Conservation (phyloP, 176 grass and related monocot genomes). For the Bolboschoenus planiculmis region DNA sequence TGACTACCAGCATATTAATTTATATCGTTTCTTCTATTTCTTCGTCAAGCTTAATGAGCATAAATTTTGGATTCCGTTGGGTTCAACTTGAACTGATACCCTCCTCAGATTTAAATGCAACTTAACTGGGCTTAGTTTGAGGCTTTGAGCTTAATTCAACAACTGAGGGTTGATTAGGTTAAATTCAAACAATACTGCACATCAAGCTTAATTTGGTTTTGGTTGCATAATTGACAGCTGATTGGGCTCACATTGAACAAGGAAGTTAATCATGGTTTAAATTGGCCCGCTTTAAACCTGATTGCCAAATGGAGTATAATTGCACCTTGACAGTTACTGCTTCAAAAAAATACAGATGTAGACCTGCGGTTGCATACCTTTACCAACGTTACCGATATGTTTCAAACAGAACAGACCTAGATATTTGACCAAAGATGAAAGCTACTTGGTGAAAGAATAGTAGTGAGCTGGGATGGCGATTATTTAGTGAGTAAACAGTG, state of each 20-base stretch:
- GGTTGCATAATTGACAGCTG: background rate
- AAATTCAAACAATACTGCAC: background rate
- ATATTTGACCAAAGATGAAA: background rate
- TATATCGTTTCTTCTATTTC: background rate
- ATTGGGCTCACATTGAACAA: background rate
- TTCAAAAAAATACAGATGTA: background rate
- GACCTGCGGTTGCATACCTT: background rate
- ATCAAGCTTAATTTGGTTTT: background rate
- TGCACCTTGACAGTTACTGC: background rate
- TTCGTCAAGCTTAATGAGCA: background rate
- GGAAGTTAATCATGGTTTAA: background rate
- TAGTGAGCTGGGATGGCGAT: background rate
- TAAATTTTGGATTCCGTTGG: background rate
- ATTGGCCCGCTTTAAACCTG: background rate
- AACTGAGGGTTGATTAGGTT: background rate
- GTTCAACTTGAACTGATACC: background rate
- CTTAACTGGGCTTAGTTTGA: background rate
- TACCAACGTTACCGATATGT: background rate
- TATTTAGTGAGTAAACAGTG: background rate
- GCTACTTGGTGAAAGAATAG: background rate
- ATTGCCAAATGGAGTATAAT: background rate
- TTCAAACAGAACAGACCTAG: background rate
- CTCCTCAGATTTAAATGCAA: background rate
- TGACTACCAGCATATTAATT: background rate
- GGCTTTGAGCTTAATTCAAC: background rate